Evolutionary conservation across 1,284 basidiomycete genomes (phyloP), one percentile per base, ranked within the genome.

Genomic region (Boletus mariae): DNA sequence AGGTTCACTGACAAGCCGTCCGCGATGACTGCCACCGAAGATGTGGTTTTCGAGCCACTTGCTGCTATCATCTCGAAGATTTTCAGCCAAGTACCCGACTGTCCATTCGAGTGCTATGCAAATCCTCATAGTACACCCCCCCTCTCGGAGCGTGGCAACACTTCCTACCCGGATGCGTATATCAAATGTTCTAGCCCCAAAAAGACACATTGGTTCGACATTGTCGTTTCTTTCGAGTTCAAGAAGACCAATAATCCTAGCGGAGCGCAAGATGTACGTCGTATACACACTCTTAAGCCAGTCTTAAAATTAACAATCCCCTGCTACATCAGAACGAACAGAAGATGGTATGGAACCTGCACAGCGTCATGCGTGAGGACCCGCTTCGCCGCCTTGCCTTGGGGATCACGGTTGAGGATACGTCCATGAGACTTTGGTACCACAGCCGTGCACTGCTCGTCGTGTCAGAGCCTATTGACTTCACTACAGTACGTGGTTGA

Each of bases 281-380:
- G 5, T 31, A 31, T 11, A 31, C 29, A 31, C 10, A 31, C 29
- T 31, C 8, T 11, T 31, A 2, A 31, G 29, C 29, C 29, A 31
- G 29, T 11, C 29, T 31, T 11, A 9, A 31, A 31, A 31, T 31
- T 31, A 11, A 31, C 29, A 31, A 31, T 11, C 29, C 29, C 29
- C 25, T 15, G 1, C 26, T 47, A 15, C 38, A 15, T 45, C 5
- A 60, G 59, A 60, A 61, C 28, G 47, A 59, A 42, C 9, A 5
- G 3, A 59, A 58, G 43, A 41, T 61, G 1, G 43, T 59, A 23
- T 61, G 59, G 58, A 38, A 26, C 13, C 13, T 59, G 5, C 52
- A 61, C 15, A 20, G 32, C 13, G 52, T 59, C 29, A 52, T 59
- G 59, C 42, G 34, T 1, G 49, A 59, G 26, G 57, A 61, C 4